Percentiles rank a stretch among this genome's conserved stretches.
Evolutionary conservation across 192 early-diverging fungal species (phyloP).

Genomic region (Backusella parvicylindrica): DNA sequence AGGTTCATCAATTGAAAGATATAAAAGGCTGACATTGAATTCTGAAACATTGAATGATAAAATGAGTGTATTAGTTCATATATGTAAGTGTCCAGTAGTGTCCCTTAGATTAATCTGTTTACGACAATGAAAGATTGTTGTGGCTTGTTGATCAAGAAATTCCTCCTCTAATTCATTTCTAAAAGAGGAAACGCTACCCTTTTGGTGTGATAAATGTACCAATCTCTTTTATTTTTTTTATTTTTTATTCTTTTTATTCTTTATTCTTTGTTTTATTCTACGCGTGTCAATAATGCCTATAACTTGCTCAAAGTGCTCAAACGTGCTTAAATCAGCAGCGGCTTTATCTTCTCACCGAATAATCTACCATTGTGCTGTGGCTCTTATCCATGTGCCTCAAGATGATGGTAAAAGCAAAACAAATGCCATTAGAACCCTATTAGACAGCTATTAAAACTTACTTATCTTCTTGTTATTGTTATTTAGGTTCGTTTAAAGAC

Average conservation of each 20-base stretch:
- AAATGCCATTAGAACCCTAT: not conserved
- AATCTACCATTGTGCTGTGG: not conserved
- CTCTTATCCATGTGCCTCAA: not conserved
- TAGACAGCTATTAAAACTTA: not conserved
- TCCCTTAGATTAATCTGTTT: too few species aligned
- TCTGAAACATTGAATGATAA: not conserved
- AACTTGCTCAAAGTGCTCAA: not conserved
- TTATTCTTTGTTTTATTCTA: too few species aligned
- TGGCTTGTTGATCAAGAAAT: too few species aligned
- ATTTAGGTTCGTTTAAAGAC: not conserved
- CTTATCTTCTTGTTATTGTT: not conserved
- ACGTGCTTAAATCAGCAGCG: not conserved
- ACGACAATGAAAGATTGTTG: too few species aligned
- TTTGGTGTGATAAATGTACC: too few species aligned
- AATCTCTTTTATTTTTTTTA: too few species aligned
- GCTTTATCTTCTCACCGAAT: not conserved
- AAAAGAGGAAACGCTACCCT: too few species aligned
- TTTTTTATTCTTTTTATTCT: too few species aligned
- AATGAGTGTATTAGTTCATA: too few species aligned
- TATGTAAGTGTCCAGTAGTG: not conserved
- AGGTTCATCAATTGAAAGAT: not conserved
- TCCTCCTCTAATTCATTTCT: too few species aligned
- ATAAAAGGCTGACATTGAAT: not conserved
- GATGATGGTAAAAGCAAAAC: not conserved
- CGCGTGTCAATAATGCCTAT: not conserved